Evolutionary conservation across 2,329 filamentous ascomycete genomes (phyloP), one percentile per base, ranked within the genome.

Genomic region (Paraphoma sp.): DNA sequence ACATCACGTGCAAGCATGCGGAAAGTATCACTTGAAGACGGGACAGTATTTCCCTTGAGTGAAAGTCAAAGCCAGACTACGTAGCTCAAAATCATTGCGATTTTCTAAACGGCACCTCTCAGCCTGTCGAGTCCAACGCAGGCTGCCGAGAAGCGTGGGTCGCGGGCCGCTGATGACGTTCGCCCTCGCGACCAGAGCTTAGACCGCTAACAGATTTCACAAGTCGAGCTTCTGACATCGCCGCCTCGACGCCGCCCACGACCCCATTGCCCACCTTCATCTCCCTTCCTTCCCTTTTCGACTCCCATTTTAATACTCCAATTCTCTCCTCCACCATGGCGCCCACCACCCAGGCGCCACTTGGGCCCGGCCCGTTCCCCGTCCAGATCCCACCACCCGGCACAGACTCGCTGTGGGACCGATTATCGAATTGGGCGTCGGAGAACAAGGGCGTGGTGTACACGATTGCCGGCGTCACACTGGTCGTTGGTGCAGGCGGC

Each of bases 371-470:
- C 36, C 72, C 71, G 8, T 71, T 75, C 62, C 73, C 73, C 59
- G 71, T 76, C 47, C 63, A 65, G 46, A 68, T 74, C 52, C 67
- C 83, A 38, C 74, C 79, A 45, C 69, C 79, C 45, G 78, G 79
- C 56, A 85, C 89, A 59, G 86, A 89, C 57, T 89, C 91, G 45
- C 81, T 95, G 53, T 97, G 93, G 93, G 92, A 97, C 78, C 89
- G 93, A 71, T 83, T 97, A 79, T 90, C 93, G 65, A 89, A 83
- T 73, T 99, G 95, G 94, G 93, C 91, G 12, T 91, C 93, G 2
- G 94, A 98, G 77, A 93, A 99, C 82, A 98, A 97, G 83, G 90
- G 92, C 46, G 86, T 94, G 52, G 93, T 96, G 62, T 99, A 97
- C 80, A 97, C 95, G 66, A 92, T 98, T 79, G 95, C 94, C 53